These are phyloP conservation scores for Tuber magnatum DNA, from an alignment of 495 filamentous ascomycete genomes.

Conservation along the genomic window DNA sequence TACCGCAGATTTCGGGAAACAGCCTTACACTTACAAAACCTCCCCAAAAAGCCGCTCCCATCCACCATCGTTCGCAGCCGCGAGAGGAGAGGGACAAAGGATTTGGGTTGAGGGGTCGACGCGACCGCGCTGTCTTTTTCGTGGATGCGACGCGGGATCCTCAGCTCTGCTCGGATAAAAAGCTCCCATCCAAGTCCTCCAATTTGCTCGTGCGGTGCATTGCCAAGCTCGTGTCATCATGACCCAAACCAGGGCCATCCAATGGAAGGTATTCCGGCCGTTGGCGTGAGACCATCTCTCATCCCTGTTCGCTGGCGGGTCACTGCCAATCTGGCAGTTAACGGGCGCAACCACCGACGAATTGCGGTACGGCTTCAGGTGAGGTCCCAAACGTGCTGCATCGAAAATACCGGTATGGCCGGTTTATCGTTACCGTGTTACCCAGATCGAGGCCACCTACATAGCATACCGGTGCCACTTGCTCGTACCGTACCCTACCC, in stretches of 20 bases:
- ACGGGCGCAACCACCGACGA: background rate
- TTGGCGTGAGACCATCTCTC: background rate
- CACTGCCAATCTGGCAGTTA: background rate
- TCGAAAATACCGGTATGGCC: background rate
- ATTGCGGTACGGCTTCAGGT: background rate
- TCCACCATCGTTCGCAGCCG: background rate
- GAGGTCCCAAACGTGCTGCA: background rate
- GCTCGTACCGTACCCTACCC: background rate
- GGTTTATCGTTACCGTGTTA: background rate
- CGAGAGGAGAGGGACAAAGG: background rate
- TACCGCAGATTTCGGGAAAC: background rate
- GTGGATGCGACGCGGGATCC: background rate
- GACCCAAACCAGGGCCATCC: background rate
- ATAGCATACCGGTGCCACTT: background rate
- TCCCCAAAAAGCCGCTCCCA: background rate
- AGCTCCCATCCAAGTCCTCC: background rate
- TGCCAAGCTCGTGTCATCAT: slow-evolving; percentile 4
- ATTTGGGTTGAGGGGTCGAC: background rate
- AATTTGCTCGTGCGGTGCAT: background rate
- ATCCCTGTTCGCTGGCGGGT: background rate
- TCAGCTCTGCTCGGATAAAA: background rate
- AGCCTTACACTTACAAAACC: background rate
- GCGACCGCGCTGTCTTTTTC: background rate
- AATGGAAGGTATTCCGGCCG: background rate
- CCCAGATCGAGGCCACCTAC: background rate